These are phyloP conservation scores for Xylaria multiplex DNA, from an alignment of 2,329 filamentous ascomycete species.

Conservation along the genomic window DNA sequence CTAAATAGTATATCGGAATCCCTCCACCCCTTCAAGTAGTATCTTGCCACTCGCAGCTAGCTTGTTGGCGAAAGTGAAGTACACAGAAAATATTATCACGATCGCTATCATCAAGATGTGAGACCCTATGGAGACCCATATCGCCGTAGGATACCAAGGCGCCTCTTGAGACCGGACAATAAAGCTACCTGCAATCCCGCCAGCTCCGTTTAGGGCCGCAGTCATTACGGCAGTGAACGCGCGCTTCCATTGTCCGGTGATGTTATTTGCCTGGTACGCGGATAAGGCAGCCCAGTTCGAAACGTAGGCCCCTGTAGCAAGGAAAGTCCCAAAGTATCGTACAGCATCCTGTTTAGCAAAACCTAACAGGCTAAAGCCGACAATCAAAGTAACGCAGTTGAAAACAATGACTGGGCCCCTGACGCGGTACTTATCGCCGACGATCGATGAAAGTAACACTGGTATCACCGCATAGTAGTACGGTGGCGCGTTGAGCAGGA, in stretches of 20 bases:
- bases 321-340: constrained; percentile 71
- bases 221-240: constrained; percentile 69
- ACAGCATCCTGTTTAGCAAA: constrained; percentile 68
- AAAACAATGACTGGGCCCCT: constrained; percentile 72
- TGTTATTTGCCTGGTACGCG: constrained; percentile 71
- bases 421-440: constrained; percentile 69
- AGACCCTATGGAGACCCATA: constrained; percentile 74
- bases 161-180: constrained; percentile 71
- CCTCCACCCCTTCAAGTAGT: constrained; percentile 59
- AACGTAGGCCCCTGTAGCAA: constrained; percentile 74
- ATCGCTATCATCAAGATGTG: constrained; percentile 67
- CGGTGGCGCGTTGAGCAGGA: constrained; percentile 72
- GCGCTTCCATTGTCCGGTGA: constrained; percentile 72
- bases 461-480: constrained; percentile 75
- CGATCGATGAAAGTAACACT: constrained; percentile 68
- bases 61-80: constrained; percentile 64
- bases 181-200: constrained; percentile 72
- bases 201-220: constrained; percentile 69
- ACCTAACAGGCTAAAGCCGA: constrained; percentile 73
- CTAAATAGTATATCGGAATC: constrained; percentile 48
- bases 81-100: constrained; percentile 61
- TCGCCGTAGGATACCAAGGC: constrained; percentile 70
- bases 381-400: constrained; percentile 70
- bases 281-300: constrained; percentile 75
- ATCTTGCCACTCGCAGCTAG: constrained; percentile 58